phyloP scores from a whole-genome alignment of 352 stramenopile species.

The Phytophthora cactorum region DNA sequence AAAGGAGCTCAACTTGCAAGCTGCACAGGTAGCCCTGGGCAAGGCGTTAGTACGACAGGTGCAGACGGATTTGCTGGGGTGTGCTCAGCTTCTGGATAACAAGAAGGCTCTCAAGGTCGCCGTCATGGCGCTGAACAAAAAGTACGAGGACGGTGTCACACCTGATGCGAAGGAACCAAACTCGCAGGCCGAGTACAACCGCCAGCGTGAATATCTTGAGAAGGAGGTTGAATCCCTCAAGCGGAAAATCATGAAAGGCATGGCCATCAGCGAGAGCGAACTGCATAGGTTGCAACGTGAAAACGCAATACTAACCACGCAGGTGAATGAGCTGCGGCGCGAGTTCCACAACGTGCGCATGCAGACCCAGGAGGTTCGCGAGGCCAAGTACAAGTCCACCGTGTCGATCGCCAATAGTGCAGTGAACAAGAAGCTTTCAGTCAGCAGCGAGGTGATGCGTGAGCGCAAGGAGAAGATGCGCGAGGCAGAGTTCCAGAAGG shows the following conservation, averaged over 20 bases:
- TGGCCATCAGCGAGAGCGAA: constrained; percentile 85
- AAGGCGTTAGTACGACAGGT: constrained; percentile 80
- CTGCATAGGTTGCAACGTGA: constrained; percentile 82
- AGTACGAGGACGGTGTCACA: constrained; percentile 79
- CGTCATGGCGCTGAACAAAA: constrained; percentile 87
- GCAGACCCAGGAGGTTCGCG: constrained; percentile 67
- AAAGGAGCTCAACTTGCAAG: constrained; percentile 79
- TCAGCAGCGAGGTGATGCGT: constrained; percentile 21
- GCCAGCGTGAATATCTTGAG: constrained; percentile 93
- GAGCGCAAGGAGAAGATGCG: constrained; percentile 60
- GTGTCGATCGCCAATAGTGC: constrained; percentile 27
- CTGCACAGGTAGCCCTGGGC: constrained; percentile 64
- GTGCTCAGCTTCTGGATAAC: constrained; percentile 74
- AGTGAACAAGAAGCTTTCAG: constrained; percentile 24
- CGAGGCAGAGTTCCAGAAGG: constrained; percentile 69
- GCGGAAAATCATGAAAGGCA: constrained; percentile 89
- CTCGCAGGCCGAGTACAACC: constrained; percentile 90
- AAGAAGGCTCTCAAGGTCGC: constrained; percentile 82
- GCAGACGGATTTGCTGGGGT: constrained; percentile 75
- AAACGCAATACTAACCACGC: constrained; percentile 79
- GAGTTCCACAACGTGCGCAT: constrained; percentile 86
- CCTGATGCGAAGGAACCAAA: constrained; percentile 88
- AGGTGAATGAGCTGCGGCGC: constrained; percentile 84
- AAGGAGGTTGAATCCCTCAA: constrained; percentile 92
- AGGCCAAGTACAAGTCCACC: constrained; percentile 48